Percentiles rank a stretch among this genome's conserved stretches.
These are phyloP conservation scores for Emmonsiellopsis sp. DNA, from an alignment of 2,329 filamentous ascomycete genomes.

Conservation along the genomic window DNA sequence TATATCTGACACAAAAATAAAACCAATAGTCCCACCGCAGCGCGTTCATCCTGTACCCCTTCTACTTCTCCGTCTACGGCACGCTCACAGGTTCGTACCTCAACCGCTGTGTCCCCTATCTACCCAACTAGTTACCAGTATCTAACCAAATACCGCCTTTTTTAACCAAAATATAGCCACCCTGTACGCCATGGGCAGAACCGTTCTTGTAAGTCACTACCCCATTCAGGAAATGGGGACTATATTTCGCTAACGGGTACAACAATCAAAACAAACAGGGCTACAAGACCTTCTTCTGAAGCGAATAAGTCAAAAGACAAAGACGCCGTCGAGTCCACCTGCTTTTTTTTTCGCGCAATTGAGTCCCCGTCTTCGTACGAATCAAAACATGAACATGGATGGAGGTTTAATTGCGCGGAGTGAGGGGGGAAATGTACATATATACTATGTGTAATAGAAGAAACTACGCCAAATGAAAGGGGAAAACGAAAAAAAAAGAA, in stretches of 20 bases:
- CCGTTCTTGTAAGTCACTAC: constrained; percentile 30
- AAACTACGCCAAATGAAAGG: background rate
- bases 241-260: background rate
- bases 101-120: no score
- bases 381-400: background rate
- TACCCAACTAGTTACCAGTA: no score
- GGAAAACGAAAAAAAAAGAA: background rate
- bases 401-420: background rate
- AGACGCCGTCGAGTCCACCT: background rate
- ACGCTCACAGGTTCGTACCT: constrained; percentile 39
- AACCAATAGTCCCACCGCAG: constrained; percentile 42
- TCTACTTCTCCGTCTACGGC: constrained; percentile 45
- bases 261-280: constrained; percentile 34
- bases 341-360: no score
- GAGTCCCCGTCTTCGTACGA: no score
- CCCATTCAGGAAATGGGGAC: background rate
- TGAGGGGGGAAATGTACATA: background rate
- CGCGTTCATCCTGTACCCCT: constrained; percentile 51
- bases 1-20: background rate
- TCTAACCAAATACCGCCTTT: constrained; percentile 1
- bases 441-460: background rate
- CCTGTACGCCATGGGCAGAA: constrained; percentile 35
- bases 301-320: constrained; percentile 17
- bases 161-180: constrained; percentile 18
- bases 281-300: constrained; percentile 54